A percentile compares a stretch with the other conserved stretches of the same genome.
These are phyloP conservation scores for Pichia sp. DNA, from an alignment of 1,139 yeast genomes.

Conservation along the genomic window DNA sequence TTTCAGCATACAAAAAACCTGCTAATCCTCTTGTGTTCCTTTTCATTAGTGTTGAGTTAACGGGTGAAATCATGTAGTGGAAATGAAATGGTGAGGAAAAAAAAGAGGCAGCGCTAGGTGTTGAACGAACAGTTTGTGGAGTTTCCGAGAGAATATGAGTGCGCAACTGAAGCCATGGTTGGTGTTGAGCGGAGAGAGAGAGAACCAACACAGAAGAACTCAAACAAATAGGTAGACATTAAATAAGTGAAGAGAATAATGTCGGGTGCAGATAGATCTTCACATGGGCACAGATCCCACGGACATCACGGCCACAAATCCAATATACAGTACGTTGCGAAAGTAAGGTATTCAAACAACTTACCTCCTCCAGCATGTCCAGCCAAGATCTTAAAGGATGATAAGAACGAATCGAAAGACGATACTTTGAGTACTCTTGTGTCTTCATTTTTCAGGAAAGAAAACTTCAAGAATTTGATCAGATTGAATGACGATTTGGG, in stretches of 20 bases:
- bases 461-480: conserved; percentile 62
- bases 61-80: not conserved
- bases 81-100: not conserved
- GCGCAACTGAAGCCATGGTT: too few relatives aligned
- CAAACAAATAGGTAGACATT: not conserved
- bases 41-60: not conserved
- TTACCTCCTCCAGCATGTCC: conserved; percentile 93
- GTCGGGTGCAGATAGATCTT: conserved; percentile 5
- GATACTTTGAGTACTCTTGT: conserved; percentile 44
- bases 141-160: not conserved
- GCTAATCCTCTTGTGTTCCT: not conserved
- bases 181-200: not conserved
- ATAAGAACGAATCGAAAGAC: conserved; percentile 38
- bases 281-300: conserved; percentile 6
- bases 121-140: not conserved
- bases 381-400: conserved; percentile 67
- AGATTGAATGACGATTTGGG: conserved; percentile 74
- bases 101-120: conserved; percentile 1
- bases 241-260: not conserved
- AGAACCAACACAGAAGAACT: not conserved
- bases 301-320: conserved; percentile 11
- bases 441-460: conserved; percentile 70
- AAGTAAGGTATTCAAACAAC: conserved; percentile 78
- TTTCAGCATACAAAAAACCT: not conserved
- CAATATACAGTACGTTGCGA: conserved; percentile 48